phyloP scores from a whole-genome alignment of 345 rosid genomes.

The Stellera chamaejasme region DNA sequence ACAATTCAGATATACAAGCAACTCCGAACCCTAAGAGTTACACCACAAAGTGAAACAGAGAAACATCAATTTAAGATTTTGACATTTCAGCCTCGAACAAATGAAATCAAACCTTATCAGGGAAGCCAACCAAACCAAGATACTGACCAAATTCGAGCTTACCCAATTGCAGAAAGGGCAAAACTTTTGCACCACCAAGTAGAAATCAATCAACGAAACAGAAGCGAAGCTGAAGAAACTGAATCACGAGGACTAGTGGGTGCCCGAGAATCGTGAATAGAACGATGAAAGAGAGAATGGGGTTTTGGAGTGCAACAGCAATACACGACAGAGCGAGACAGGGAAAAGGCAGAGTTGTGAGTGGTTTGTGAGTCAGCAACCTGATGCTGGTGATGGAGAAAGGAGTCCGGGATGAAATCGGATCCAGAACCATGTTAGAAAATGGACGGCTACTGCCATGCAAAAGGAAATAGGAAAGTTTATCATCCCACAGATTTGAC shows the following conservation, averaged over 20 bases:
- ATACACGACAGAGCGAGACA: too few relatives aligned
- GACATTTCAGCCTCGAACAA: constrained; percentile 1
- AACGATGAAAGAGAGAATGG: background rate
- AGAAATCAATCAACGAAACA: background rate
- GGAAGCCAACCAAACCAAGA: constrained; percentile 7
- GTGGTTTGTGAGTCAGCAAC: background rate
- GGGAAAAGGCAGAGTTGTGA: background rate
- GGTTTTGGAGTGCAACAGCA: too few relatives aligned
- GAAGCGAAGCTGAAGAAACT: background rate
- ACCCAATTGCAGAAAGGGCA: constrained; percentile 8
- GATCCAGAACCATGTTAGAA: background rate
- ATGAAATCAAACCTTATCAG: constrained; percentile 3
- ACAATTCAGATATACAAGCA: constrained; percentile 5
- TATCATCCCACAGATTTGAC: too few relatives aligned
- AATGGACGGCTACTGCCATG: constrained; percentile 10
- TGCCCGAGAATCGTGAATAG: constrained; percentile 1
- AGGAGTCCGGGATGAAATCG: constrained; percentile 4
- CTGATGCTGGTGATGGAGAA: too few relatives aligned
- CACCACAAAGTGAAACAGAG: constrained; percentile 1
- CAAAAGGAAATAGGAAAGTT: constrained; percentile 9
- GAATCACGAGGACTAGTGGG: background rate
- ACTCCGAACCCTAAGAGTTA: background rate
- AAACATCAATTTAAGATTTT: constrained; percentile 2
- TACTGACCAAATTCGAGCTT: background rate
- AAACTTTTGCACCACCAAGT: background rate